Evolutionary conservation across 768 basidiomycete genomes (phyloP).

Genomic region (Termitomyces heimii): DNA sequence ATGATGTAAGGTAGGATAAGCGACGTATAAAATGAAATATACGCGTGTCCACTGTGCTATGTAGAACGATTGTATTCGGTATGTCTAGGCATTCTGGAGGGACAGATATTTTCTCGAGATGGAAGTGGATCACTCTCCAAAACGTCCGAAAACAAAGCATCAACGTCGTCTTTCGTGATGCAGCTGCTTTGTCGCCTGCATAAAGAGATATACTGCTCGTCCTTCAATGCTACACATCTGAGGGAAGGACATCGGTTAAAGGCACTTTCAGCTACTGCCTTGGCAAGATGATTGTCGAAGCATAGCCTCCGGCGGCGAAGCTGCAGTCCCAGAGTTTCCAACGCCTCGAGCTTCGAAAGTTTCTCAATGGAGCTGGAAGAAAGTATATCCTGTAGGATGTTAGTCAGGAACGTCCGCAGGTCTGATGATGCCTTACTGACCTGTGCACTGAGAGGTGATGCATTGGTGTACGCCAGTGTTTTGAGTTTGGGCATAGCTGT

Average conservation of each 20-base stretch:
- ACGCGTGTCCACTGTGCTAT: background rate
- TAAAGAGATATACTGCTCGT: background rate
- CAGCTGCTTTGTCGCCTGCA: constrained; percentile 1
- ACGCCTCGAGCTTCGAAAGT: constrained; percentile 3
- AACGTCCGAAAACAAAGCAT: background rate
- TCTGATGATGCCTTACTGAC: background rate
- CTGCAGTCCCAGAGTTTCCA: constrained; percentile 5
- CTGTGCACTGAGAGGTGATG: background rate
- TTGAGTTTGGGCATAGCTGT: constrained; percentile 1
- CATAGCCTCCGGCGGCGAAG: background rate
- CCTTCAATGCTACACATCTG: constrained; percentile 4
- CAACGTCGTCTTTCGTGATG: background rate
- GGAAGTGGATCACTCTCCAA: background rate
- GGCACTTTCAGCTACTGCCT: constrained; percentile 1
- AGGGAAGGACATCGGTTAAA: constrained; percentile 10
- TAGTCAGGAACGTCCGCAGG: background rate
- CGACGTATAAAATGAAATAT: background rate
- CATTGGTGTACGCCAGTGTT: background rate
- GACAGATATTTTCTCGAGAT: background rate
- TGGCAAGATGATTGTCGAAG: background rate
- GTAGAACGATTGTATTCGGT: background rate
- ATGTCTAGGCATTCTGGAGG: background rate
- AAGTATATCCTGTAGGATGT: constrained; percentile 1
- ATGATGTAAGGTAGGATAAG: background rate
- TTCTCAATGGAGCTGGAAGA: background rate